phyloP scores from a whole-genome alignment of 169 alveolate genomes.

The Fabrea salina region DNA sequence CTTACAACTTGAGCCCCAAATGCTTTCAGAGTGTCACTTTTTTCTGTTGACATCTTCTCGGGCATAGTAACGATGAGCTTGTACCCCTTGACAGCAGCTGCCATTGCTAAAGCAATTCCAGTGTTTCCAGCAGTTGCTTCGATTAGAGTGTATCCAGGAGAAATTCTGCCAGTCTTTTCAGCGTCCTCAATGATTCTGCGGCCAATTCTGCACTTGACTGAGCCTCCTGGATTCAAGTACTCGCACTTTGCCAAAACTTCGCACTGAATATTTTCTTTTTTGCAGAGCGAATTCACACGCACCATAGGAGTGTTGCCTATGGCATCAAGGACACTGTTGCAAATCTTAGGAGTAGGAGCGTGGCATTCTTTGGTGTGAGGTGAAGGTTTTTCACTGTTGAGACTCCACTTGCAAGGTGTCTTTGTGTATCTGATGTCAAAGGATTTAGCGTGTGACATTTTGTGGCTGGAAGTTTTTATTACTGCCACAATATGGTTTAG shows the following conservation, averaged over 20 bases:
- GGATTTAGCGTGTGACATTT: no score
- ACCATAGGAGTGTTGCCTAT: constrained; percentile 90
- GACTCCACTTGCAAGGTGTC: neutral
- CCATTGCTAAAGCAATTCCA: constrained; percentile 90
- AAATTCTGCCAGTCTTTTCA: constrained; percentile 80
- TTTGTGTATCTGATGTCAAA: neutral
- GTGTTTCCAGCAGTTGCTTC: constrained; percentile 95
- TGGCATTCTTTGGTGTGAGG: neutral
- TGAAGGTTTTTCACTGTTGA: neutral
- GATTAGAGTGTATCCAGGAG: constrained; percentile 82
- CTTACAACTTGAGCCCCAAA: constrained; percentile 90
- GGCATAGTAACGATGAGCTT: constrained; percentile 84
- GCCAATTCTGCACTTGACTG: constrained; percentile 85
- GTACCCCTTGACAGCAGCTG: constrained; percentile 89
- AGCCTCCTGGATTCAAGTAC: constrained; percentile 80
- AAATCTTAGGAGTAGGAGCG: neutral
- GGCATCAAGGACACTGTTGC: constrained; percentile 56
- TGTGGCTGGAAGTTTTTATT: no score
- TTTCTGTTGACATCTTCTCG: constrained; percentile 91
- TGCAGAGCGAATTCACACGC: constrained; percentile 78
- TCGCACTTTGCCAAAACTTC: constrained; percentile 88
- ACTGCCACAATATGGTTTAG: no score
- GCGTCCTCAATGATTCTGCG: constrained; percentile 89
- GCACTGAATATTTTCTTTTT: constrained; percentile 70
- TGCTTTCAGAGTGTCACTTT: constrained; percentile 79